These are phyloP conservation scores for Linnemannia elongata DNA, from an alignment of 192 early-diverging fungal genomes.

Conservation along the genomic window DNA sequence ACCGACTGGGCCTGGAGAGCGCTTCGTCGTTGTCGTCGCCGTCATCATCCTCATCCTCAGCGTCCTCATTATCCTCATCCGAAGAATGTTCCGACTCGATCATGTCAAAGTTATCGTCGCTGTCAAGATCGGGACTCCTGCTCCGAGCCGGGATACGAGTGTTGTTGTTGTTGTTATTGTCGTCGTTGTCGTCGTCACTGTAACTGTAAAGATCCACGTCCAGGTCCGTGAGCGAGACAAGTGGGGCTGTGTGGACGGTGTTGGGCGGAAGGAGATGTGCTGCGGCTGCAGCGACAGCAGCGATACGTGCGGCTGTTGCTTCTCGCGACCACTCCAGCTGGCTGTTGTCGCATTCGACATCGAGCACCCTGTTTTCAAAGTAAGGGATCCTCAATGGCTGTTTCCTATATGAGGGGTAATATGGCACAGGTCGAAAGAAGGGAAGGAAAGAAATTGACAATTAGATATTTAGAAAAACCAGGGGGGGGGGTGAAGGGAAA, in stretches of 20 bases:
- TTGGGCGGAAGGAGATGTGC: conserved; percentile 19
- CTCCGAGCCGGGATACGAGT: not conserved
- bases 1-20: not conserved
- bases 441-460: not conserved
- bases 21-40: not conserved
- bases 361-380: conserved; percentile 41
- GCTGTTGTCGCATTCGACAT: conserved; percentile 32
- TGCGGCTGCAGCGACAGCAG: conserved; percentile 24
- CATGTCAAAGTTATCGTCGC: conserved; percentile 28
- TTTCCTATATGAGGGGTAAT: conserved; percentile 20
- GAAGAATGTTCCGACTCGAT: conserved; percentile 20
- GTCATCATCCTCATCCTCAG: not conserved
- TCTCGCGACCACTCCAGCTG: conserved; percentile 44
- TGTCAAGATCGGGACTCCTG: not conserved
- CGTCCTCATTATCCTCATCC: not conserved
- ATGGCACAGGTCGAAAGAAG: not conserved
- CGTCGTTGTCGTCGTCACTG: not conserved
- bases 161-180: not conserved
- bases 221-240: conserved; percentile 17
- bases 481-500: not conserved
- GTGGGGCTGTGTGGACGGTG: conserved; percentile 37
- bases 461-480: not conserved
- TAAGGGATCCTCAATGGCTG: conserved; percentile 46
- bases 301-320: conserved; percentile 23
- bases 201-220: not conserved